A percentile compares a stretch with the other conserved stretches of the same genome.
Evolutionary conservation across 1,139 yeast genomes (phyloP).

Genomic region (Arxiozyma telluris): DNA sequence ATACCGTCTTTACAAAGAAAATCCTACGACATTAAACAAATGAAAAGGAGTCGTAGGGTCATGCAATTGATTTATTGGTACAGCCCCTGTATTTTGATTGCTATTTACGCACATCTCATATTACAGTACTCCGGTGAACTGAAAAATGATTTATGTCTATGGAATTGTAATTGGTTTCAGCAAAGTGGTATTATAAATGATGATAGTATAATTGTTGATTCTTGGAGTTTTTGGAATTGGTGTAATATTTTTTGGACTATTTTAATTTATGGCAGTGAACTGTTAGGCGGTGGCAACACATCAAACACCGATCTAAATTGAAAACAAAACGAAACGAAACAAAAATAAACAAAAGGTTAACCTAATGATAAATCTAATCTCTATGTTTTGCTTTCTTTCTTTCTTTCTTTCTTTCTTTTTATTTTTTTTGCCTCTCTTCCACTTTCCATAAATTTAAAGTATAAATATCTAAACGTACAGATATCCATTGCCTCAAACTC

Average conservation of each 20-base stretch:
- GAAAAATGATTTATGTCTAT: slow-evolving; percentile 46
- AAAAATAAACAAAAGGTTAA: background rate
- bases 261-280: slow-evolving; percentile 69
- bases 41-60: slow-evolving; percentile 33
- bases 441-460: background rate
- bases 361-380: background rate
- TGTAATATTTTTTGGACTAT: slow-evolving; percentile 75
- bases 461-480: background rate
- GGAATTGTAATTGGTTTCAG: slow-evolving; percentile 41
- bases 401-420: background rate
- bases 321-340: background rate
- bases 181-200: background rate
- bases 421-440: no score
- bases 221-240: slow-evolving; percentile 98
- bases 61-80: slow-evolving; percentile 69
- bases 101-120: slow-evolving; percentile 89
- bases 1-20: slow-evolving; percentile 62
- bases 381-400: no score
- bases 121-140: slow-evolving; percentile 80
- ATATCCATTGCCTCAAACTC: slow-evolving; percentile 1
- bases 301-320: slow-evolving; percentile 2
- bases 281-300: slow-evolving; percentile 22
- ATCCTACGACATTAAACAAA: slow-evolving; percentile 14
- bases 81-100: slow-evolving; percentile 87
- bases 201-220: slow-evolving; percentile 44